Conservation (phyloP, 2,329 filamentous ascomycete species). For the Alternaria panax region DNA sequence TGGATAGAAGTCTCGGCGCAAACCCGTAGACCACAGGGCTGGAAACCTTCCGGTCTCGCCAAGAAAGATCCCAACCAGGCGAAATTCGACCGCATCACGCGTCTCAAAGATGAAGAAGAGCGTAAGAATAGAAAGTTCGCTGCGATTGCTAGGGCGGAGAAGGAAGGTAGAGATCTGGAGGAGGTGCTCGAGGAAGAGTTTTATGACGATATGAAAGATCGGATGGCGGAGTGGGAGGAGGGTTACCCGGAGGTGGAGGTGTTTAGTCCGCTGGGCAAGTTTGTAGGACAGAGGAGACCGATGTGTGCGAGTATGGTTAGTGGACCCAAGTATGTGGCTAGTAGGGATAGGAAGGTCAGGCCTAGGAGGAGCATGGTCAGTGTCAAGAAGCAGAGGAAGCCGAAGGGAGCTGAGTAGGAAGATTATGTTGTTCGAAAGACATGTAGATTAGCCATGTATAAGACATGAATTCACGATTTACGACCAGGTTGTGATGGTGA, state of each 20-base stretch:
- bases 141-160: slow-evolving; percentile 18
- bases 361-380: slow-evolving; percentile 74
- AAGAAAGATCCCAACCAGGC: slow-evolving; percentile 51
- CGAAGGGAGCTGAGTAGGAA: slow-evolving; percentile 5
- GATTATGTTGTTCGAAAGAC: neutral
- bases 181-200: slow-evolving; percentile 47
- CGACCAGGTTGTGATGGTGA: neutral
- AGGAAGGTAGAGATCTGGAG: slow-evolving; percentile 24
- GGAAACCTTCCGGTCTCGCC: slow-evolving; percentile 55
- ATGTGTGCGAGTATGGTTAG: slow-evolving; percentile 74
- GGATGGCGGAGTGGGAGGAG: slow-evolving; percentile 25
- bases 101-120: slow-evolving; percentile 15
- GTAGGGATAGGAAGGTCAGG: slow-evolving; percentile 60
- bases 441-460: neutral
- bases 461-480: neutral
- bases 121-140: slow-evolving; percentile 29
- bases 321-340: slow-evolving; percentile 61
- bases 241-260: slow-evolving; percentile 79
- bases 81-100: slow-evolving; percentile 20
- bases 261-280: slow-evolving; percentile 84
- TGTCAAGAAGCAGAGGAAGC: slow-evolving; percentile 45
- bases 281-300: slow-evolving; percentile 70
- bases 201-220: slow-evolving; percentile 22
- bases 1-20: slow-evolving; percentile 92
- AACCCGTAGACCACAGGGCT: slow-evolving; percentile 62